These are phyloP conservation scores for Mollisia scopiformis DNA, from an alignment of 2,329 filamentous ascomycete species.

Conservation along the genomic window DNA sequence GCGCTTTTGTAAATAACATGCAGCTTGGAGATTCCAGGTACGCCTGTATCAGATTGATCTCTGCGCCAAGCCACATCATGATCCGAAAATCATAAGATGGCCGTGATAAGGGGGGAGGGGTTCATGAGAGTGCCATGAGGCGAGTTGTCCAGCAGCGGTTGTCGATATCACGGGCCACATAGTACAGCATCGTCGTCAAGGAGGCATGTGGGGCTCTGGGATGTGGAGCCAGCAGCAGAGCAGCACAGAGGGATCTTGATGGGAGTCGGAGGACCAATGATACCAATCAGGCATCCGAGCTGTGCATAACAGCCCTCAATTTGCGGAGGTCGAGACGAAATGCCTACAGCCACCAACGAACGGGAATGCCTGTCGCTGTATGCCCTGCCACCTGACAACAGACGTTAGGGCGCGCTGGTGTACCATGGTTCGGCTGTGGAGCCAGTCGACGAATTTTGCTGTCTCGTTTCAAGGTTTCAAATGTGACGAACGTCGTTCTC, in stretches of 20 bases:
- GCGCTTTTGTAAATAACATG: slow-evolving; percentile 15
- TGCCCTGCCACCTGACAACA: slow-evolving; percentile 21
- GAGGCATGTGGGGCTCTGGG: too few relatives aligned
- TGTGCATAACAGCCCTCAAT: slow-evolving; percentile 21
- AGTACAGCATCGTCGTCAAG: slow-evolving; percentile 5
- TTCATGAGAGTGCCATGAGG: not conserved
- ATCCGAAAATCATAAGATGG: slow-evolving; percentile 22
- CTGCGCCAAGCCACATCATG: slow-evolving; percentile 19
- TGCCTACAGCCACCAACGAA: slow-evolving; percentile 20
- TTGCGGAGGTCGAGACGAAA: slow-evolving; percentile 30
- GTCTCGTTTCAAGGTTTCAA: slow-evolving; percentile 23
- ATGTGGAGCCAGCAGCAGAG: too few relatives aligned
- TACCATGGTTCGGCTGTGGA: not conserved
- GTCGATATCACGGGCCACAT: slow-evolving; percentile 20
- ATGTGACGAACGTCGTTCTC: slow-evolving; percentile 20
- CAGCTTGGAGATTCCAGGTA: slow-evolving; percentile 30
- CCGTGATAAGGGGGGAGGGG: slow-evolving; percentile 9
- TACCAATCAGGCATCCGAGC: slow-evolving; percentile 19
- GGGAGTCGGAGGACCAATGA: slow-evolving; percentile 1
- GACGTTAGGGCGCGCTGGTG: not conserved
- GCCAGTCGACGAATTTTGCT: slow-evolving; percentile 13
- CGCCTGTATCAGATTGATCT: slow-evolving; percentile 31
- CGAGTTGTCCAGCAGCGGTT: slow-evolving; percentile 15
- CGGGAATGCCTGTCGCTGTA: slow-evolving; percentile 3
- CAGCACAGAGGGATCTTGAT: too few relatives aligned